Percentiles rank a stretch among this genome's conserved stretches.
Evolutionary conservation across 2,329 filamentous ascomycete species (phyloP).

Genomic region (Phoma sp.): DNA sequence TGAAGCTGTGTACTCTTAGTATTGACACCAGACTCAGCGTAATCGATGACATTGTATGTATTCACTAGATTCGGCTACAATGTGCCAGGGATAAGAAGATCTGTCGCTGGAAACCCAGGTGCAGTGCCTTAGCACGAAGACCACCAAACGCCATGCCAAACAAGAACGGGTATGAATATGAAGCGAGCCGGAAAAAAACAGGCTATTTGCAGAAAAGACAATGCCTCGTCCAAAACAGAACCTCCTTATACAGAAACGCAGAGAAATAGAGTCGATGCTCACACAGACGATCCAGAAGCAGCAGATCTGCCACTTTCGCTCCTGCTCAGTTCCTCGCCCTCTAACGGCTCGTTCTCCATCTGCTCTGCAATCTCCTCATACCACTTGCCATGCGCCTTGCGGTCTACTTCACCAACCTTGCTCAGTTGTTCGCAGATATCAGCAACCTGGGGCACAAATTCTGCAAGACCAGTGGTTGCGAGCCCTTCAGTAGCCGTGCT

Average conservation of each 20-base stretch:
- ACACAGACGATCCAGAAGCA: constrained; percentile 13
- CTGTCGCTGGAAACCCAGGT: neutral
- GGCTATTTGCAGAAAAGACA: neutral
- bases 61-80: too few species aligned
- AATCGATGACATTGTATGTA: too few species aligned
- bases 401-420: constrained; percentile 70
- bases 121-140: neutral
- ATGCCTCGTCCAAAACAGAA: neutral
- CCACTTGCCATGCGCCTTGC: constrained; percentile 71
- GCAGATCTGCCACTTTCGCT: constrained; percentile 34
- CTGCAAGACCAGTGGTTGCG: constrained; percentile 71
- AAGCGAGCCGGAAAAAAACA: neutral
- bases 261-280: neutral
- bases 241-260: constrained; percentile 1
- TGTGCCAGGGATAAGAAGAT: neutral
- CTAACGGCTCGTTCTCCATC: constrained; percentile 50
- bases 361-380: constrained; percentile 71
- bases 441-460: constrained; percentile 73
- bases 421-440: constrained; percentile 73
- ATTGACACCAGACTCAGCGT: too few species aligned
- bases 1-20: too few species aligned
- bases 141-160: constrained; percentile 2
- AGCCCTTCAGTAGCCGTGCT: constrained; percentile 73
- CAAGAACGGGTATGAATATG: constrained; percentile 6
- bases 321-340: constrained; percentile 38